Evolutionary conservation across 73 alveolate genomes (phyloP).

Genomic region (Uronychia setigera): DNA sequence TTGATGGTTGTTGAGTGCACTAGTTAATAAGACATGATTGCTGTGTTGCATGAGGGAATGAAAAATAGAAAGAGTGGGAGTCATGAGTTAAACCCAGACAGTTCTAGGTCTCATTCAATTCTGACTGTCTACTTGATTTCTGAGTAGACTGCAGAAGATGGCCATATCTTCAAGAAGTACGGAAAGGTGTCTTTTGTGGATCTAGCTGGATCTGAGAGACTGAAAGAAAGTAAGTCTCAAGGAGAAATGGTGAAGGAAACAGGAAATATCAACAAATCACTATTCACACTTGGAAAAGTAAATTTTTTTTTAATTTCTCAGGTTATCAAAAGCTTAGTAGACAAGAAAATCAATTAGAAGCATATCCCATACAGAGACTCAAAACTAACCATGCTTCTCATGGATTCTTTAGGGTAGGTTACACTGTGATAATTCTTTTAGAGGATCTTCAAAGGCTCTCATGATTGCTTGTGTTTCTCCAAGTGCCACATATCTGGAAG

Average conservation of each 20-base stretch:
- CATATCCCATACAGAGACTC: conserved; percentile 99
- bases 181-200: conserved; percentile 98
- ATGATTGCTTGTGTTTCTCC: conserved; percentile 99
- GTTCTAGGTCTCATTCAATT: conserved; percentile 96
- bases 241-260: conserved; percentile 99
- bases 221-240: conserved; percentile 95
- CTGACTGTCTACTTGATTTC: conserved; percentile 93
- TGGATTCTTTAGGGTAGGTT: conserved; percentile 99
- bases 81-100: conserved; percentile 97
- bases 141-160: conserved; percentile 87
- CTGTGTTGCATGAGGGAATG: conserved; percentile 98
- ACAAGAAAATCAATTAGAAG: conserved; percentile 38
- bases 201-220: conserved; percentile 99
- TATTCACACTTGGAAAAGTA: conserved; percentile 97
- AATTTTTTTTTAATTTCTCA: conserved; percentile 72
- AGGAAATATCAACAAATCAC: conserved; percentile 95
- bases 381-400: conserved; percentile 97
- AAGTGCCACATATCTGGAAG: conserved; percentile 91
- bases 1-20: conserved; percentile 97
- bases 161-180: conserved; percentile 93
- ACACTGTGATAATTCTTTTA: no score
- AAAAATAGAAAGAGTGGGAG: conserved; percentile 96
- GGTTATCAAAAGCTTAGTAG: conserved; percentile 73
- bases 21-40: conserved; percentile 90
- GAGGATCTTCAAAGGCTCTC: conserved; percentile 96